Evolutionary conservation across 192 early-diverging fungal species (phyloP), one percentile per base, ranked within the genome.

Genomic region (Podila verticillata): DNA sequence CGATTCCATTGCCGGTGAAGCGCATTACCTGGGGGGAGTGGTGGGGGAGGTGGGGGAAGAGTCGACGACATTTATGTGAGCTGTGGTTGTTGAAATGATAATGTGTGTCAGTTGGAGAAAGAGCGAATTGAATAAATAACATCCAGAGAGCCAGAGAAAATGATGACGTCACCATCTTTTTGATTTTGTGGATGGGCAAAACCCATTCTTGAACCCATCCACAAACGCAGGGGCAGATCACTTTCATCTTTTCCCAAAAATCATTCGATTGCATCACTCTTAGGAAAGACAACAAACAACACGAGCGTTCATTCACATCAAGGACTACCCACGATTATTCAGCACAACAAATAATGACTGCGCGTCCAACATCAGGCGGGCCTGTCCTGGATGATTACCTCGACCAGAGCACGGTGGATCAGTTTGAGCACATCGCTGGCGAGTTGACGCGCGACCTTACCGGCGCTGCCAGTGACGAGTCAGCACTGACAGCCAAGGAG

Each of bases 361-460:
- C 60, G 26, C 44, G 39, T 39, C 77, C 69, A 62, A 72, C 65
- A 72, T 72, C 77, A 35, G 77, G 77, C 57, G 69, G 69, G 54
- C 24, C 66, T 20, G 77, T 68, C 48, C 31, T 72, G 39, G 59
- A 48, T 34, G 74, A 68, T 64, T 88, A 86, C 69, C 75, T 84
- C 57, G 69, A 71, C 28, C 65, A 74, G 29, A 69, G 73, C 26
- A 87, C 75, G 19, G 65, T 87, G 20, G 63, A 74, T 12, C 72
- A 79, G 28, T 88, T 88, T 32, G 79, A 89, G n/a, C 49, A 67
- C 32, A 81, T 88, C 61, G 28, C 39, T 3, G 24, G 63, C 17
- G 34, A 61, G 10, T 64, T 89, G 26, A 44, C 81, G 47, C 64
- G 63, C 32, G 88, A 87, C 49, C 65, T 89, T 28, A 61, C 35